Conservation (phyloP, 768 basidiomycete species). For the Collybia sordida region DNA sequence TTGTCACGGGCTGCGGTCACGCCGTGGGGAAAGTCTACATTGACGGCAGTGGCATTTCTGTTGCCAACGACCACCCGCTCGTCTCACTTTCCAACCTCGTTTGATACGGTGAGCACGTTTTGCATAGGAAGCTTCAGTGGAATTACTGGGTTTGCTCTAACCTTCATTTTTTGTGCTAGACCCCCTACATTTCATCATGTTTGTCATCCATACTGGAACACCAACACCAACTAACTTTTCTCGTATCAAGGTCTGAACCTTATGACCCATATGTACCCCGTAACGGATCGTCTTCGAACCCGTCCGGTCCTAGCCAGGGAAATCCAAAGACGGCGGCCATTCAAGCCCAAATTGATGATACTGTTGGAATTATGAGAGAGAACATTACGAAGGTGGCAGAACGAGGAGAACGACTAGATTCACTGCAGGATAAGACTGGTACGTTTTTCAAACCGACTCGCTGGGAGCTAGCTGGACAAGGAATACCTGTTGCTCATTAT, state of each 20-base stretch:
- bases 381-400: conserved; percentile 97
- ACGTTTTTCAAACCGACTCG: conserved; percentile 24
- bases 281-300: conserved; percentile 63
- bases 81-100: conserved; percentile 25
- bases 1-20: conserved; percentile 15
- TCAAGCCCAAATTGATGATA: conserved; percentile 96
- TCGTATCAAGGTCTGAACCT: conserved; percentile 80
- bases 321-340: conserved; percentile 92
- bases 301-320: conserved; percentile 48
- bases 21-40: conserved; percentile 28
- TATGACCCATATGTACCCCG: conserved; percentile 98
- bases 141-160: neutral
- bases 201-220: conserved; percentile 14
- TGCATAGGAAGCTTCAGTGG: neutral
- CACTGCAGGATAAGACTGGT: conserved; percentile 98
- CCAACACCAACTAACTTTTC: conserved; percentile 12
- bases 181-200: conserved; percentile 37
- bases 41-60: conserved; percentile 22
- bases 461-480: too few relatives aligned
- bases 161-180: conserved; percentile 15
- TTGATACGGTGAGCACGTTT: conserved; percentile 37
- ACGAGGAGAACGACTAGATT: conserved; percentile 91
- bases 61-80: conserved; percentile 24
- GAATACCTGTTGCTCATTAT: neutral
- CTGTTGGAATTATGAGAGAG: conserved; percentile 96